phyloP scores from a whole-genome alignment of 305 asterid species.

The Solanum aculeatissimum region DNA sequence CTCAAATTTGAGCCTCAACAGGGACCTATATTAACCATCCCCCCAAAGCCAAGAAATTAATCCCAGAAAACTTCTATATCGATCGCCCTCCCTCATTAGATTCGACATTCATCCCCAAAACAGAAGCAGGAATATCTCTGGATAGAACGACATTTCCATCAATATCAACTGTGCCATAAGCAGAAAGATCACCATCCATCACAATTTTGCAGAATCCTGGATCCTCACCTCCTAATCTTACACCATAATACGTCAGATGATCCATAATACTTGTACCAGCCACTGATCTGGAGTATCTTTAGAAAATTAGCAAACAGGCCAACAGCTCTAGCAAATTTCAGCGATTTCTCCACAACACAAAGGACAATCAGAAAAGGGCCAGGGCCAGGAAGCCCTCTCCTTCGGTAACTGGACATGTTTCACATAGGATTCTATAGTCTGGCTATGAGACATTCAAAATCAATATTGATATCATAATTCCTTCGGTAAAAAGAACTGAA shows the following conservation, averaged over 20 bases:
- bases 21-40: neutral
- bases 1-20: neutral
- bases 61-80: neutral
- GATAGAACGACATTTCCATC: constrained; percentile 60
- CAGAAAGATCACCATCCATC: constrained; percentile 36
- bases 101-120: constrained; percentile 23
- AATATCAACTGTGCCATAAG: constrained; percentile 29
- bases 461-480: neutral
- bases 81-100: neutral
- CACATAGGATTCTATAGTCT: neutral
- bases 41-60: neutral
- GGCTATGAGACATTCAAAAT: neutral
- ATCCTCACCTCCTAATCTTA: constrained; percentile 60
- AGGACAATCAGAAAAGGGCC: neutral
- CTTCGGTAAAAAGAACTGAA: neutral
- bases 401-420: neutral
- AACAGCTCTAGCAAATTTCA: neutral
- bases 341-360: neutral
- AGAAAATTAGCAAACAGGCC: neutral
- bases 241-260: constrained; percentile 63
- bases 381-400: neutral
- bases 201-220: constrained; percentile 50
- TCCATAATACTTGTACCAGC: constrained; percentile 73
- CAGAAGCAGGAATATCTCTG: constrained; percentile 22
- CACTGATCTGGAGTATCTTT: constrained; percentile 55